Conservation (phyloP, 1,139 yeast species). For the Sugiyamaella xylanicola region DNA sequence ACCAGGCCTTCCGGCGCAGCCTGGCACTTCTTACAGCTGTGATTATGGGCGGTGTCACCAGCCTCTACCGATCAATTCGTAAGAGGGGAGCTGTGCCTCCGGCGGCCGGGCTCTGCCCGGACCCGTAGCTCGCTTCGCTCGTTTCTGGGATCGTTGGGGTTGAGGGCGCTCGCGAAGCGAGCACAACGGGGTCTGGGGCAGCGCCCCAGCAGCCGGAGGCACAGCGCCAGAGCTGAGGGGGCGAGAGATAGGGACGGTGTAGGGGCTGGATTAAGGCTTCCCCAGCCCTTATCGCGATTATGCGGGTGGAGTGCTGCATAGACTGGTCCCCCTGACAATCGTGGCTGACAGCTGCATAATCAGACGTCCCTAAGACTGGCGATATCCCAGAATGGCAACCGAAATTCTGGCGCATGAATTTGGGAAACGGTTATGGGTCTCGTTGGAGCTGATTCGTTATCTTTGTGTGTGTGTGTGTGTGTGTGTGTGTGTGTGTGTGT, state of each 20-base stretch:
- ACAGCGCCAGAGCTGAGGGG: no score
- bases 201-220: constrained; percentile 1
- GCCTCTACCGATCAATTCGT: no score
- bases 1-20: neutral
- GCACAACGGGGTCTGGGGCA: no score
- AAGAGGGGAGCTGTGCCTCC: no score
- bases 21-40: neutral
- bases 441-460: neutral
- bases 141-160: no score
- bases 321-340: neutral
- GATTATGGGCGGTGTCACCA: no score
- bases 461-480: neutral
- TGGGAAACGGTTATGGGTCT: neutral
- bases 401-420: neutral
- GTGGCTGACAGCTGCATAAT: neutral
- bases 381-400: neutral
- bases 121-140: no score
- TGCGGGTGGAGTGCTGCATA: neutral
- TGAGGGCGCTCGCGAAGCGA: no score
- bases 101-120: no score
- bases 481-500: neutral
- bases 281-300: neutral
- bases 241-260: no score
- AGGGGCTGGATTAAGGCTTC: neutral
- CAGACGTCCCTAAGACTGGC: neutral